Evolutionary conservation across 306 rosid species (phyloP).

Genomic region (Pterocarpus santalinus): DNA sequence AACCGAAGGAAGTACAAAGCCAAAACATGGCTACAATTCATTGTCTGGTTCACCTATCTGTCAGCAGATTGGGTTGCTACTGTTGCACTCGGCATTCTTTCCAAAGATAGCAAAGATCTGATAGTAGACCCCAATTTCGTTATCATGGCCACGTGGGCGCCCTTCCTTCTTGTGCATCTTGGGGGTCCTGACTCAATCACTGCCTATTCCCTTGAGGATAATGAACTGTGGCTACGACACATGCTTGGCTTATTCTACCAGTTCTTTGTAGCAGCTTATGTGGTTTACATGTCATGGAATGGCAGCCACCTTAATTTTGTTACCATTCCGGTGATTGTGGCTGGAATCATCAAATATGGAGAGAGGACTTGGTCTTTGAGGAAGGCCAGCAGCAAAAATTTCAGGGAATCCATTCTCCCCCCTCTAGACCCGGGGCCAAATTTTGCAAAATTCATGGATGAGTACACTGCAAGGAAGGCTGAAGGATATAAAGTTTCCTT

Average conservation of each 20-base stretch:
- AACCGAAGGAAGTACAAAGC: slow-evolving; percentile 43
- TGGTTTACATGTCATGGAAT: slow-evolving; percentile 35
- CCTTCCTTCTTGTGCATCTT: slow-evolving; percentile 59
- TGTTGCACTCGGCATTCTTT: slow-evolving; percentile 38
- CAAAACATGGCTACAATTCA: not conserved
- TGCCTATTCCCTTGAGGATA: slow-evolving; percentile 53
- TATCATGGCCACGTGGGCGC: slow-evolving; percentile 51
- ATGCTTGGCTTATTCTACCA: not conserved
- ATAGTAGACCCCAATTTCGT: not conserved
- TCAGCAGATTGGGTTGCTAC: slow-evolving; percentile 53
- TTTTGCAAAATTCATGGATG: slow-evolving; percentile 48
- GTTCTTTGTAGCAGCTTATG: slow-evolving; percentile 21
- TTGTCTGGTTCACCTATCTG: slow-evolving; percentile 48
- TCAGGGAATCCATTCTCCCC: slow-evolving; percentile 47
- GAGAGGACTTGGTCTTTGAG: not conserved
- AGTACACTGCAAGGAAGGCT: slow-evolving; percentile 20
- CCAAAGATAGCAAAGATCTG: slow-evolving; percentile 21
- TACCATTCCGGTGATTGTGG: slow-evolving; percentile 37
- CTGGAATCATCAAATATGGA: slow-evolving; percentile 30
- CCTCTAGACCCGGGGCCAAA: slow-evolving; percentile 46
- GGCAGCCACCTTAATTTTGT: not conserved
- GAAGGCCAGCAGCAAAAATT: not conserved
- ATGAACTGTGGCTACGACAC: slow-evolving; percentile 51
- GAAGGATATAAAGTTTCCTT: slow-evolving; percentile 43
- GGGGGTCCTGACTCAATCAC: slow-evolving; percentile 62